Percentiles rank a stretch among this genome's conserved stretches.
phyloP scores from a whole-genome alignment of 139 green algal species.

The Chlorella ohadii region DNA sequence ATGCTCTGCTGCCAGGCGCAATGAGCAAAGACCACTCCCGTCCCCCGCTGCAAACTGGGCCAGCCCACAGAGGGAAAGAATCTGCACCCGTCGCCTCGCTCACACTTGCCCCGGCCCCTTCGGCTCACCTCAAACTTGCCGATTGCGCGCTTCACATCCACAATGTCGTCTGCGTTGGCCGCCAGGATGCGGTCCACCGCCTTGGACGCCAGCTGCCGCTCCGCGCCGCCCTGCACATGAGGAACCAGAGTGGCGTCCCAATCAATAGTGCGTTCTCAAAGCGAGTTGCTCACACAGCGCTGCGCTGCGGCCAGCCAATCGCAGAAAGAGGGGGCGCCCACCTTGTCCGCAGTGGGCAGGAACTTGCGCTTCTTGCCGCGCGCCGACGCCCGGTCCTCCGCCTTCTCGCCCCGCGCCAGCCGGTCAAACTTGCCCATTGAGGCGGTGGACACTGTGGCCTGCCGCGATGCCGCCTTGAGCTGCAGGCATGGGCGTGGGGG shows the following conservation, averaged over 20 bases:
- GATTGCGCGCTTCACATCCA: slow-evolving; percentile 70
- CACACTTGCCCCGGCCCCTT: no score
- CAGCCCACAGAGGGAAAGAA: no score
- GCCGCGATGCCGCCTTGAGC: slow-evolving; percentile 70
- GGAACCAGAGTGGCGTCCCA: no score
- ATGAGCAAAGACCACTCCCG: no score
- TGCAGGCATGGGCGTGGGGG: slow-evolving; percentile 30
- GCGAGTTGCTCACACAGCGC: neutral
- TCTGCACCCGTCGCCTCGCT: no score
- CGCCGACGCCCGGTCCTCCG: slow-evolving; percentile 50
- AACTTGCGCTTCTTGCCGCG: slow-evolving; percentile 73
- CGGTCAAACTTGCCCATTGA: slow-evolving; percentile 96
- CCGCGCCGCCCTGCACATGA: slow-evolving; percentile 14
- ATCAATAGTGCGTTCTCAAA: no score
- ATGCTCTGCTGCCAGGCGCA: no score
- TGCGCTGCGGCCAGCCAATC: no score
- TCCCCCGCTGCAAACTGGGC: no score
- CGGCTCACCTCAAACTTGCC: slow-evolving; percentile 56
- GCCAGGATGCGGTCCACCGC: slow-evolving; percentile 77
- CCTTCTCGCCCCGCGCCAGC: slow-evolving; percentile 69
- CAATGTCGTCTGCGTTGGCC: slow-evolving; percentile 75
- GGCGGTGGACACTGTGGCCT: slow-evolving; percentile 89
- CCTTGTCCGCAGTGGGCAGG: slow-evolving; percentile 61
- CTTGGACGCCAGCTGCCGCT: slow-evolving; percentile 50
- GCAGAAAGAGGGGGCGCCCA: neutral